Evolutionary conservation across 2,329 filamentous ascomycete species (phyloP).

Genomic region (Dichotomopilus funicola): DNA sequence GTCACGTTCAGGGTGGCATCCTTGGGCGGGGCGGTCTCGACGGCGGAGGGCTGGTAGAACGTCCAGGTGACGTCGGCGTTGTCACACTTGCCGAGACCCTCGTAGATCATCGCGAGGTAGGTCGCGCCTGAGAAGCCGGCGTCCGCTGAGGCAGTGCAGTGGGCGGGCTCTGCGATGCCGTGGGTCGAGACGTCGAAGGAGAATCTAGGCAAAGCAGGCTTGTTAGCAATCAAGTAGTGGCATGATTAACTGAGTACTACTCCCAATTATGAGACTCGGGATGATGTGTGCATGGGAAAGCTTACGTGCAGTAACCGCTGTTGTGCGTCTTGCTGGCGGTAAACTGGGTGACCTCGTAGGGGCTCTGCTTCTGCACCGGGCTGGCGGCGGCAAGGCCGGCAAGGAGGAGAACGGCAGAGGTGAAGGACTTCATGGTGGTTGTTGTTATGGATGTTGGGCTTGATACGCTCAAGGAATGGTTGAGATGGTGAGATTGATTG

Average conservation of each 20-base stretch:
- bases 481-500: neutral
- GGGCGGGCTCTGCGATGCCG: neutral
- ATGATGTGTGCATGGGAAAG: neutral
- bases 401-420: neutral
- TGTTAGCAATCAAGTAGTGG: neutral
- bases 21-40: neutral
- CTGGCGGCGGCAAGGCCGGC: slow-evolving; percentile 2
- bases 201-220: neutral
- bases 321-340: neutral
- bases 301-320: slow-evolving; percentile 3
- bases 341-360: neutral
- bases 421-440: neutral
- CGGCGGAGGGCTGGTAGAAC: neutral
- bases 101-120: slow-evolving; percentile 1
- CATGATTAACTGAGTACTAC: too few relatives aligned
- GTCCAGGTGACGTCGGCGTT: slow-evolving; percentile 1
- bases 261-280: neutral
- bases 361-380: neutral
- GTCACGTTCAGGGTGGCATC: slow-evolving; percentile 2
- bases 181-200: slow-evolving; percentile 1
- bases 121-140: slow-evolving; percentile 4
- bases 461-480: neutral
- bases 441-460: neutral
- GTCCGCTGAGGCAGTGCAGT: neutral
- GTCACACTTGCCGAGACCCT: slow-evolving; percentile 3